Conservation (phyloP, 2,329 filamentous ascomycete genomes). For the Fusarium staphyleae region DNA sequence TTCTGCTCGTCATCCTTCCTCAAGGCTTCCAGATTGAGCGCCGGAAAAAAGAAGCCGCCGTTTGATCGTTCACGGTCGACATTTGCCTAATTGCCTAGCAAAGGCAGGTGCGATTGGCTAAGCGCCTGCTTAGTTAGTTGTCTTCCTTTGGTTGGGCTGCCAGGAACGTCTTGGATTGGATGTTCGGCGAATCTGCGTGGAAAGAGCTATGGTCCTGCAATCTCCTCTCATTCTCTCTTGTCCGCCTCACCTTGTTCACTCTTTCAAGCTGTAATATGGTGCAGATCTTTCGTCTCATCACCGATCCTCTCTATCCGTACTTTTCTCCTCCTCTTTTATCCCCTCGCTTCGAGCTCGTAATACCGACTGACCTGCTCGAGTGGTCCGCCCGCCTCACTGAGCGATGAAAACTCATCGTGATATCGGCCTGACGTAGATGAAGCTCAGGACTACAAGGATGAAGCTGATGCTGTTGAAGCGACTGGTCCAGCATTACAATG, state of each 20-base stretch:
- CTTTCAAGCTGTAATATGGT: not conserved
- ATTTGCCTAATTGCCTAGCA: not conserved
- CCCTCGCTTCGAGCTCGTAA: slow-evolving; percentile 19
- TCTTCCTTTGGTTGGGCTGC: slow-evolving; percentile 6
- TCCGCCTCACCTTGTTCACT: slow-evolving; percentile 17
- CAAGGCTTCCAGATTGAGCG: not conserved
- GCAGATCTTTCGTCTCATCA: slow-evolving; percentile 23
- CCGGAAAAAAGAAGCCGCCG: not conserved
- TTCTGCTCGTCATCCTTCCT: not conserved
- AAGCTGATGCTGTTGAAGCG: slow-evolving; percentile 13
- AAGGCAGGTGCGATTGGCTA: slow-evolving; percentile 16
- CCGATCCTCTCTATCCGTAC: slow-evolving; percentile 7
- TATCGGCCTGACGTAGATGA: slow-evolving; percentile 15
- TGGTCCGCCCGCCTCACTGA: slow-evolving; percentile 7
- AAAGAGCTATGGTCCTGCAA: slow-evolving; percentile 34
- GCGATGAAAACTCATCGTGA: not conserved
- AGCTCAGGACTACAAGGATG: slow-evolving; percentile 18
- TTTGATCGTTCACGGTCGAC: not conserved
- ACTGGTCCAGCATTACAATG: not conserved
- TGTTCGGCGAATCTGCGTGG: slow-evolving; percentile 3
- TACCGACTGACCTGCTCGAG: slow-evolving; percentile 5
- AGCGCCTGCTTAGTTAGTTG: not conserved
- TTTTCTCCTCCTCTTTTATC: slow-evolving; percentile 25
- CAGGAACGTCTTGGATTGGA: not conserved
- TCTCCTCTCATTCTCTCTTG: slow-evolving; percentile 19